Conservation (phyloP, 2,329 filamentous ascomycete genomes). For the Didymella exigua region DNA sequence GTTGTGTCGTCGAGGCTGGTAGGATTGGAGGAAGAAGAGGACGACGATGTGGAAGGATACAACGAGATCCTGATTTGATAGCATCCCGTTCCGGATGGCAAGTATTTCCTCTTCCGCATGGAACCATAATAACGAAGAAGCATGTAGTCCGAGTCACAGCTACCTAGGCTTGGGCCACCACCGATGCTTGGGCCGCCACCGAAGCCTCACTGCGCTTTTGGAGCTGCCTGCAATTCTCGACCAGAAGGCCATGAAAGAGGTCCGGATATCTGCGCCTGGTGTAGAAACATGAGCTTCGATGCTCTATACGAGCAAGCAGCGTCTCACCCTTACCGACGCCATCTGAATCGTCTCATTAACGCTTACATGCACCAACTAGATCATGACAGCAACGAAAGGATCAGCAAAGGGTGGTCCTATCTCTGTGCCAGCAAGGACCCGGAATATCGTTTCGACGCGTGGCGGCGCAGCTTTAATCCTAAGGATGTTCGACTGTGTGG, state of each 20-base stretch:
- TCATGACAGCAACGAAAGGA: constrained; percentile 24
- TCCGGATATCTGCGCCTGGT: constrained; percentile 30
- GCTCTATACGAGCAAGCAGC: constrained; percentile 25
- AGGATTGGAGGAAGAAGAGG: constrained; percentile 24
- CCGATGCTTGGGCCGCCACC: constrained; percentile 31
- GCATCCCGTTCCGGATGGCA: constrained; percentile 2
- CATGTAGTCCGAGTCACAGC: neutral
- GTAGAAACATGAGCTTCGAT: constrained; percentile 34
- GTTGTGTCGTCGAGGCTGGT: constrained; percentile 23
- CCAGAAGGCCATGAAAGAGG: constrained; percentile 28
- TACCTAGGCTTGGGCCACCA: constrained; percentile 26
- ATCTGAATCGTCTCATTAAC: constrained; percentile 23
- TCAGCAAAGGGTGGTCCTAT: constrained; percentile 27
- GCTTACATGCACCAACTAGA: constrained; percentile 28
- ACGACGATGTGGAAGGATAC: constrained; percentile 36
- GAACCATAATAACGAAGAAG: neutral
- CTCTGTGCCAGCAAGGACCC: constrained; percentile 34
- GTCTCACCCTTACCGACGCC: constrained; percentile 14
- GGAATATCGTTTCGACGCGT: constrained; percentile 22
- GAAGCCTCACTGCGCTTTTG: constrained; percentile 29
- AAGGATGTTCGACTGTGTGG: constrained; percentile 26
- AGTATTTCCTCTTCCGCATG: neutral
- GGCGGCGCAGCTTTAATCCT: constrained; percentile 31
- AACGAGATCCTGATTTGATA: constrained; percentile 22
- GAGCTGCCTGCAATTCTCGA: constrained; percentile 25